Evolutionary conservation across 1,284 basidiomycete species (phyloP).

Genomic region (Pseudozyma sp.): DNA sequence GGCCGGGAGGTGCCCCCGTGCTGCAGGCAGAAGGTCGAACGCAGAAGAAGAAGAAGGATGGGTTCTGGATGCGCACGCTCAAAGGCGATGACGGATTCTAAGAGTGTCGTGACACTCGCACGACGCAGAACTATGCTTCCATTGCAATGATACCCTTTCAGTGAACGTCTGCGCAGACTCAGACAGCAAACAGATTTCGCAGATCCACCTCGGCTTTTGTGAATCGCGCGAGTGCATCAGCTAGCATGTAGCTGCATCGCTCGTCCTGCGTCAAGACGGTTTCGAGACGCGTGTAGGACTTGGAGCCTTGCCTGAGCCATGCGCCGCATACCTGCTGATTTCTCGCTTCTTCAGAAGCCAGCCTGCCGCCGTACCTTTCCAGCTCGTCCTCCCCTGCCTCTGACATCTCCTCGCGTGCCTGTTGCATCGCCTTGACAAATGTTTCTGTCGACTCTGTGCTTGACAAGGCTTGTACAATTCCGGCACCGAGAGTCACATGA

Average conservation of each 20-base stretch:
- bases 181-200: conserved; percentile 17
- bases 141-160: conserved; percentile 19
- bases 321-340: conserved; percentile 18
- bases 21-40: conserved; percentile 28
- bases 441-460: conserved; percentile 9
- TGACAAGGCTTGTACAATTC: conserved; percentile 18
- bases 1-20: conserved; percentile 24
- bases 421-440: conserved; percentile 1
- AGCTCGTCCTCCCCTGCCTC: conserved; percentile 14
- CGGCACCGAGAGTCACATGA: conserved; percentile 23
- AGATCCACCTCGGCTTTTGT: conserved; percentile 11
- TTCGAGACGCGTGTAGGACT: conserved; percentile 10
- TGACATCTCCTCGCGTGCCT: conserved; percentile 5
- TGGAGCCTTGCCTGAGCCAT: conserved; percentile 18
- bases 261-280: conserved; percentile 13
- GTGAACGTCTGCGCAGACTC: background rate
- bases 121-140: background rate
- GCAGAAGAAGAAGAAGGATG: conserved; percentile 40
- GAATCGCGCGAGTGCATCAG: conserved; percentile 26
- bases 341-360: conserved; percentile 10
- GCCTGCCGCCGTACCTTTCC: conserved; percentile 9
- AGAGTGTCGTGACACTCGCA: background rate
- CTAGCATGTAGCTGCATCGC: conserved; percentile 23
- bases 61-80: conserved; percentile 41
- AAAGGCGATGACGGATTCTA: conserved; percentile 35